These are phyloP conservation scores for Tetrahymena thermophila DNA, from an alignment of 73 alveolate genomes.

Conservation along the genomic window DNA sequence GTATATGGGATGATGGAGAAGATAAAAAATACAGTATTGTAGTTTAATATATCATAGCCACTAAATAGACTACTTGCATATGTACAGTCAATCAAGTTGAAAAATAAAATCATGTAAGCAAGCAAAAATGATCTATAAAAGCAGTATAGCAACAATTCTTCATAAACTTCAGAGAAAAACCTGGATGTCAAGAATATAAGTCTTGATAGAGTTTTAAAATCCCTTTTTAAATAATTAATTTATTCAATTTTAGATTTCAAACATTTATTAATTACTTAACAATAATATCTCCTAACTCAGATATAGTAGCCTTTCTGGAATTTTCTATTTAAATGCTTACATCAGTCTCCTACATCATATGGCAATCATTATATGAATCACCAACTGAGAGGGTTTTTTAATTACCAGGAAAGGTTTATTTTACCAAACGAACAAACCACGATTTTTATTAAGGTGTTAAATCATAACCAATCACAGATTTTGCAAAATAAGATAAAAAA, in stretches of 20 bases:
- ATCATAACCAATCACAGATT: slow-evolving; percentile 22
- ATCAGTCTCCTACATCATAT: slow-evolving; percentile 41
- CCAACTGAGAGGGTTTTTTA: slow-evolving; percentile 24
- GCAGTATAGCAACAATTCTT: background rate
- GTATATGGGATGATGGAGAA: background rate
- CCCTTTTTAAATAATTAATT: background rate
- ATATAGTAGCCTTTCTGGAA: background rate
- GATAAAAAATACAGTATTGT: background rate
- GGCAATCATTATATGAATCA: slow-evolving; percentile 38
- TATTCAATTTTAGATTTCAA: background rate
- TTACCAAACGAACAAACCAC: background rate
- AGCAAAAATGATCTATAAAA: background rate
- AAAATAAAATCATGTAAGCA: background rate
- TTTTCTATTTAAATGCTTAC: slow-evolving; percentile 17
- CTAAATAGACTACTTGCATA: background rate
- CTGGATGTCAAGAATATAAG: background rate
- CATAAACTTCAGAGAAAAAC: background rate
- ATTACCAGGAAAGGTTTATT: slow-evolving; percentile 22
- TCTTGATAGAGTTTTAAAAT: background rate
- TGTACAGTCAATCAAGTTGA: background rate
- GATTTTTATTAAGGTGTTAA: slow-evolving; percentile 28
- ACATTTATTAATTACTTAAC: background rate
- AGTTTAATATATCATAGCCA: background rate
- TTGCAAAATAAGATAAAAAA: slow-evolving; percentile 20
- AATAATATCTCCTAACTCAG: background rate